These are phyloP conservation scores for Neonectria faginata DNA, from an alignment of 2,329 filamentous ascomycete genomes.

Conservation along the genomic window DNA sequence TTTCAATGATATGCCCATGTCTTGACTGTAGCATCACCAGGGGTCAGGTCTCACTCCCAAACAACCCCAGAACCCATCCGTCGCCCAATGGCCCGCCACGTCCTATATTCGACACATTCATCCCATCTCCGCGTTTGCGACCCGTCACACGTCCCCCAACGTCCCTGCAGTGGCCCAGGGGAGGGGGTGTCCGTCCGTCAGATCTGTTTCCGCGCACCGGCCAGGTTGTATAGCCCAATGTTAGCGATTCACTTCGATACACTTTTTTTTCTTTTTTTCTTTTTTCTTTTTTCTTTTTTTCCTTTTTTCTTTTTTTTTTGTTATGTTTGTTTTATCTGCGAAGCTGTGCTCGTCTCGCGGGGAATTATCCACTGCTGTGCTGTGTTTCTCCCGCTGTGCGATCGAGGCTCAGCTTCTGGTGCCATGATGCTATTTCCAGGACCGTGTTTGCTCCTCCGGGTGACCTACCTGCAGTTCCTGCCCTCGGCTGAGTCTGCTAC, in stretches of 20 bases:
- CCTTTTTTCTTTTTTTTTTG: neutral
- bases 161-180: slow-evolving; percentile 41
- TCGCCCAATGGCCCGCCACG: slow-evolving; percentile 2
- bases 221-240: neutral
- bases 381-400: slow-evolving; percentile 21
- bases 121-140: slow-evolving; percentile 37
- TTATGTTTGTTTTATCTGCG: neutral
- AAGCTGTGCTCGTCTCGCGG: slow-evolving; percentile 15
- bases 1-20: neutral
- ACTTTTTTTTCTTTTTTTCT: neutral
- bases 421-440: slow-evolving; percentile 37
- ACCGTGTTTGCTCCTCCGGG: slow-evolving; percentile 23
- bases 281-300: neutral
- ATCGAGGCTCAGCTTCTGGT: slow-evolving; percentile 4
- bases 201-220: neutral
- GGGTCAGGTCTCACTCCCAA: neutral
- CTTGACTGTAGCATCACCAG: neutral
- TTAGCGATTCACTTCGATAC: neutral
- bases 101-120: neutral
- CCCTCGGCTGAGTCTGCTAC: neutral
- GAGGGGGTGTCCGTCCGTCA: neutral
- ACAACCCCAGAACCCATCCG: neutral
- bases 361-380: slow-evolving; percentile 27
- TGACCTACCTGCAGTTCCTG: slow-evolving; percentile 30
- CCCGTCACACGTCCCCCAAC: slow-evolving; percentile 43